Conservation (phyloP, 441 rosid species). For the Eutrema salsugineum region DNA sequence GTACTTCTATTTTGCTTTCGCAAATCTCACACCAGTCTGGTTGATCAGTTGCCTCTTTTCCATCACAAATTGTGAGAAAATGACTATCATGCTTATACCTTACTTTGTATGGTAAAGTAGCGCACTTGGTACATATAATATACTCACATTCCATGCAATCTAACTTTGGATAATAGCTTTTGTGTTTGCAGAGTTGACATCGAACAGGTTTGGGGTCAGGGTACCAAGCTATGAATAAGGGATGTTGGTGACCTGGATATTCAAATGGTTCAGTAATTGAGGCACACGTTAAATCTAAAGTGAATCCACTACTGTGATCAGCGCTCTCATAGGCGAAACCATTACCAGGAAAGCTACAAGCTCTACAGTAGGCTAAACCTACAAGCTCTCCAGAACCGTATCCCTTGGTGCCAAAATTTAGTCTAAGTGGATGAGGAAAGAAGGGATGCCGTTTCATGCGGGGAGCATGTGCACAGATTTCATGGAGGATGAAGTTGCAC, state of each 20-base stretch:
- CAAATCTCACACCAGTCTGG: constrained; percentile 1
- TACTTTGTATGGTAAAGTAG: not conserved
- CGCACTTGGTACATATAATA: not conserved
- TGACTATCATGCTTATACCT: constrained; percentile 3
- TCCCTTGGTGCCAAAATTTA: not conserved
- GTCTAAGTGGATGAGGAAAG: not conserved
- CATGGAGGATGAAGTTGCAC: constrained; percentile 7
- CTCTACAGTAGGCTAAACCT: too few species aligned
- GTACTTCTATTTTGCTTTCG: not conserved
- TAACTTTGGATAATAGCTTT: too few species aligned
- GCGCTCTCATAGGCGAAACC: constrained; percentile 2
- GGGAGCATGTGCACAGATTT: not conserved
- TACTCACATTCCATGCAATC: not conserved
- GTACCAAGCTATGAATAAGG: not conserved
- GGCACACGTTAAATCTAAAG: not conserved
- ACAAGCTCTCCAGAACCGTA: too few species aligned
- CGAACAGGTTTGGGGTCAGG: too few species aligned
- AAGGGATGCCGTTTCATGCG: not conserved
- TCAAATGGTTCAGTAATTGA: not conserved
- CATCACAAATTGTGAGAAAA: not conserved
- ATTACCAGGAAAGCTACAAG: too few species aligned
- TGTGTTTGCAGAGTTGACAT: not conserved
- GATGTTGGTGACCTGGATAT: not conserved
- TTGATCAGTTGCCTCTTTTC: not conserved
- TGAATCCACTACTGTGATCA: too few species aligned